Evolutionary conservation across 2,329 filamentous ascomycete genomes (phyloP).

Genomic region (Exserohilum rostratum): DNA sequence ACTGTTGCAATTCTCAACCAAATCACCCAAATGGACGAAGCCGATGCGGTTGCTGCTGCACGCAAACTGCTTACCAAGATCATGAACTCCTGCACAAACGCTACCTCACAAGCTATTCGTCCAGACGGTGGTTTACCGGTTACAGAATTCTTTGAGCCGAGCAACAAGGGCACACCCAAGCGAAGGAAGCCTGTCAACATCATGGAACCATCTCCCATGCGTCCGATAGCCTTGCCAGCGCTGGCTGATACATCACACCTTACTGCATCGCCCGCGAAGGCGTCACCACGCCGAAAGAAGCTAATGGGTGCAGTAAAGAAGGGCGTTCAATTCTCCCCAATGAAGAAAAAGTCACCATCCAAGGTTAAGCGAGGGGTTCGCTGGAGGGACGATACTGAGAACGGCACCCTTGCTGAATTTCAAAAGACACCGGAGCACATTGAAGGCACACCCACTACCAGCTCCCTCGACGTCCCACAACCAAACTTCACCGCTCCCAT

Average conservation of each 20-base stretch:
- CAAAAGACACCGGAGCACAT: constrained; percentile 83
- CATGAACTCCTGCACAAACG: constrained; percentile 74
- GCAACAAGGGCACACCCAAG: constrained; percentile 77
- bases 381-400: constrained; percentile 90
- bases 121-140: constrained; percentile 75
- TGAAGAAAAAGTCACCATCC: constrained; percentile 72
- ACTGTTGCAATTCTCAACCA: constrained; percentile 83
- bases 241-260: constrained; percentile 47
- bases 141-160: constrained; percentile 71
- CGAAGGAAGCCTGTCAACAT: constrained; percentile 62
- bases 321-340: constrained; percentile 79
- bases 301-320: constrained; percentile 64
- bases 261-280: constrained; percentile 71
- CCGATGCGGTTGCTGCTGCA: constrained; percentile 80
- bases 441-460: constrained; percentile 63
- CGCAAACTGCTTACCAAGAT: constrained; percentile 78
- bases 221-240: constrained; percentile 43
- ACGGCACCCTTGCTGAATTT: constrained; percentile 86
- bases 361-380: constrained; percentile 77
- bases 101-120: constrained; percentile 84
- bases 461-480: constrained; percentile 59
- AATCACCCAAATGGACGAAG: constrained; percentile 80
- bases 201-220: constrained; percentile 56
- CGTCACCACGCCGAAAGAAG: constrained; percentile 82
- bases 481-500: constrained; percentile 57